Conservation (phyloP, 306 rosid species). For the Cicer chorassanicum region DNA sequence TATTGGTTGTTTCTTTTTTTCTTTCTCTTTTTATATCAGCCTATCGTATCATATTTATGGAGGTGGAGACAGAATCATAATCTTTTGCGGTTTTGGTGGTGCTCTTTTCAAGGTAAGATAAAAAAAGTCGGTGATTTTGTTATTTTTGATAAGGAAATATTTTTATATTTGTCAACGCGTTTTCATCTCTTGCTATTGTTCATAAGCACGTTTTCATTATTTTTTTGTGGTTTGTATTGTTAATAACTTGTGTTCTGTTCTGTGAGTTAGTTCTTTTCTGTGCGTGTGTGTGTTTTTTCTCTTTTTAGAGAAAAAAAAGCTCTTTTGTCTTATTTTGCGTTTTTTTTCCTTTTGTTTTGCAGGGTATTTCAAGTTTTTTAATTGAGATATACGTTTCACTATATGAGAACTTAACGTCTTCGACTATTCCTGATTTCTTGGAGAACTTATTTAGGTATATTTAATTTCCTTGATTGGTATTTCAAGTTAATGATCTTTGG, state of each 20-base stretch:
- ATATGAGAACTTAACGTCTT: constrained; percentile 47
- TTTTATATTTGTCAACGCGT: constrained; percentile 10
- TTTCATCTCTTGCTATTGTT: constrained; percentile 7
- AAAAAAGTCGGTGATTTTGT: constrained; percentile 41
- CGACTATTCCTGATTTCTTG: constrained; percentile 29
- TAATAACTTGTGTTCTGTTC: background rate
- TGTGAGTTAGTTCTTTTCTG: background rate
- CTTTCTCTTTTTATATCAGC: background rate
- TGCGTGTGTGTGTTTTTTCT: background rate
- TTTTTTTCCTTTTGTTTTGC: constrained; percentile 34
- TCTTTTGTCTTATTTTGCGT: background rate
- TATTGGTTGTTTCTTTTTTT: background rate
- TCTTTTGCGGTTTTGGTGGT: constrained; percentile 8
- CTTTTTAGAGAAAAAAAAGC: background rate
- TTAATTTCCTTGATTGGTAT: constrained; percentile 13
- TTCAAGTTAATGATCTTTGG: constrained; percentile 15
- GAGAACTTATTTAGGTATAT: constrained; percentile 45
- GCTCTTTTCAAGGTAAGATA: background rate
- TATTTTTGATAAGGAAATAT: background rate
- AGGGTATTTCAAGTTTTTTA: constrained; percentile 46
- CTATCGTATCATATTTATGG: background rate
- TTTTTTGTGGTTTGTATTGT: background rate
- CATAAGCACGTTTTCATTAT: constrained; percentile 4
- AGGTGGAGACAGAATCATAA: constrained; percentile 3
- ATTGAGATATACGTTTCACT: constrained; percentile 54